Conservation (phyloP, 345 rosid genomes). For the Camelina sativa region DNA sequence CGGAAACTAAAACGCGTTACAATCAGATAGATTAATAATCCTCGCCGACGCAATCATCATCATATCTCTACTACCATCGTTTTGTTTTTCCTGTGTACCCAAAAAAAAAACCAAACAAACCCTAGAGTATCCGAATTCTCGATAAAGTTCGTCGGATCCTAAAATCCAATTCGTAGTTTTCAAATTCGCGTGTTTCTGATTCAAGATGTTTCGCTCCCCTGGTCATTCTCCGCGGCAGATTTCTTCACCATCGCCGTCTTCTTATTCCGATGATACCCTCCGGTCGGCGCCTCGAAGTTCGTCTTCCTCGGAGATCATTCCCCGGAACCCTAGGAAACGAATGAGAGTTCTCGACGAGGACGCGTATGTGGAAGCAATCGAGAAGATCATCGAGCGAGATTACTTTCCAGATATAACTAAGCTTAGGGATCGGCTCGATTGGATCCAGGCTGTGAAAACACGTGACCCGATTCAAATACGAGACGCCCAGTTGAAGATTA, state of each 20-base stretch:
- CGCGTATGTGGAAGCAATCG: conserved; percentile 79
- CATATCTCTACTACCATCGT: neutral
- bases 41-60: neutral
- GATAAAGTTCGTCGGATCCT: conserved; percentile 7
- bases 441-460: conserved; percentile 87
- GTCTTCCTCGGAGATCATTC: conserved; percentile 45
- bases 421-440: conserved; percentile 92
- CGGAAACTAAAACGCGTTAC: too few species aligned
- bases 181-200: neutral
- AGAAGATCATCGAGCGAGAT: conserved; percentile 95
- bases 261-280: conserved; percentile 42
- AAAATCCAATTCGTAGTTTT: neutral
- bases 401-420: conserved; percentile 93
- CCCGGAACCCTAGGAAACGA: conserved; percentile 55
- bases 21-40: neutral
- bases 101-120: conserved; percentile 21
- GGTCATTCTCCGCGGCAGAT: conserved; percentile 85
- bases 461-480: conserved; percentile 89
- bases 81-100: neutral
- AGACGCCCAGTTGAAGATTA: conserved; percentile 93
- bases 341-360: conserved; percentile 83
- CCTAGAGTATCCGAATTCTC: conserved; percentile 24
- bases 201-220: conserved; percentile 71
- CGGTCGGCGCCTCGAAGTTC: conserved; percentile 38
- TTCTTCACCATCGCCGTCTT: conserved; percentile 67